A percentile compares a stretch with the other conserved stretches of the same genome.
phyloP scores from a whole-genome alignment of 192 early-diverging fungal genomes.

The Piromyces finnis region DNA sequence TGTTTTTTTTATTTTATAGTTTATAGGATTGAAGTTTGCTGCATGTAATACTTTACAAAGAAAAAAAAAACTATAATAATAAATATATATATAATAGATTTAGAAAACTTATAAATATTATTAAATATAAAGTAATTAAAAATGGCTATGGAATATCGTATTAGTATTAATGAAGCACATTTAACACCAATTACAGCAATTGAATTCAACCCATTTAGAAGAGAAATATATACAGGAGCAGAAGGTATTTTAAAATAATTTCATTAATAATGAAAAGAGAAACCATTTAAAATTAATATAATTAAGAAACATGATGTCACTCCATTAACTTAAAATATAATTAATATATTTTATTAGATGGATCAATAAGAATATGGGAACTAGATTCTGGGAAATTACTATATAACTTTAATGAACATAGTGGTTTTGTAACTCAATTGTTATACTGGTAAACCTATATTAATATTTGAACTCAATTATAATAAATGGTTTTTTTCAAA shows the following conservation, averaged over 20 bases:
- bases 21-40: no score
- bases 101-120: no score
- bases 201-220: constrained; percentile 24
- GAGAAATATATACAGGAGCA: constrained; percentile 29
- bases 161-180: constrained; percentile 10
- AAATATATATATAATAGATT: no score
- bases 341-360: no score
- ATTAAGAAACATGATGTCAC: no score
- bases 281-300: no score
- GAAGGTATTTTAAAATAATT: constrained; percentile 13
- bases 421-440: constrained; percentile 30
- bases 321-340: no score
- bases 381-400: constrained; percentile 26
- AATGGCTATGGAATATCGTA: not conserved
- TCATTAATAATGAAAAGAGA: not conserved
- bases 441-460: constrained; percentile 18
- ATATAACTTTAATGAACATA: constrained; percentile 15
- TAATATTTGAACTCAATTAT: not conserved
- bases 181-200: constrained; percentile 27
- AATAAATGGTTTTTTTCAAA: no score
- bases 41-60: no score
- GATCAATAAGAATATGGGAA: constrained; percentile 29
- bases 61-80: no score
- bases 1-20: no score
- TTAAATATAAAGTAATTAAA: not conserved